phyloP scores from a whole-genome alignment of 2,329 filamentous ascomycete genomes.

The Fusarium sp. region DNA sequence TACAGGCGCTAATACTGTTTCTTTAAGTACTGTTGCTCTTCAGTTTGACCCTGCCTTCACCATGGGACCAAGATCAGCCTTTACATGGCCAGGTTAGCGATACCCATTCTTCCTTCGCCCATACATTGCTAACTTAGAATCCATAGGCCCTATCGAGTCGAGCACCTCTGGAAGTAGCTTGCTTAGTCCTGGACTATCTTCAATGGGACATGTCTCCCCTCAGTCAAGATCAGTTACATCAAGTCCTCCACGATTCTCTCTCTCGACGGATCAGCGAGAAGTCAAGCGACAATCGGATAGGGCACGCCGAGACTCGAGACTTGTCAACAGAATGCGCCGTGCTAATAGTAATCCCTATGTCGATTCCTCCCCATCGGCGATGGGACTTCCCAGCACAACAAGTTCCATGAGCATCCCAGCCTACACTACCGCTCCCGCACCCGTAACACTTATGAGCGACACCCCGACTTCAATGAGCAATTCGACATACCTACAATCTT shows the following conservation, averaged over 20 bases:
- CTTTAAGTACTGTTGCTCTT: slow-evolving; percentile 59
- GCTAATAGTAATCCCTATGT: slow-evolving; percentile 60
- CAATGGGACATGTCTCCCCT: slow-evolving; percentile 58
- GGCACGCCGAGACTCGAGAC: slow-evolving; percentile 67
- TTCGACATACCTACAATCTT: slow-evolving; percentile 61
- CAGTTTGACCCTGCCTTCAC: slow-evolving; percentile 63
- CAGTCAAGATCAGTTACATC: slow-evolving; percentile 65
- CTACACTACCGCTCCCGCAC: slow-evolving; percentile 63
- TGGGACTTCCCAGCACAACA: slow-evolving; percentile 54
- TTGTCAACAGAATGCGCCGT: slow-evolving; percentile 62
- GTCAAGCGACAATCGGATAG: slow-evolving; percentile 70
- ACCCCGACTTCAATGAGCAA: slow-evolving; percentile 57
- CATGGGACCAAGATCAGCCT: slow-evolving; percentile 63
- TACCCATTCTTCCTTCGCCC: neutral
- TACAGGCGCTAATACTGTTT: slow-evolving; percentile 20
- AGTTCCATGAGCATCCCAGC: slow-evolving; percentile 58
- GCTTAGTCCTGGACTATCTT: slow-evolving; percentile 58
- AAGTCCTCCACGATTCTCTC: slow-evolving; percentile 65
- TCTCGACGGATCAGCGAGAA: slow-evolving; percentile 70
- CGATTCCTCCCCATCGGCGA: slow-evolving; percentile 51
- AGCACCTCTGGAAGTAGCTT: slow-evolving; percentile 48
- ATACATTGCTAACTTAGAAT: slow-evolving; percentile 1
- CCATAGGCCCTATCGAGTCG: slow-evolving; percentile 52
- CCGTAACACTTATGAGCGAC: slow-evolving; percentile 64
- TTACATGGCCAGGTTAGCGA: slow-evolving; percentile 61